These are phyloP conservation scores for Sphenostylis stenocarpa DNA, from an alignment of 306 rosid species.

Conservation along the genomic window DNA sequence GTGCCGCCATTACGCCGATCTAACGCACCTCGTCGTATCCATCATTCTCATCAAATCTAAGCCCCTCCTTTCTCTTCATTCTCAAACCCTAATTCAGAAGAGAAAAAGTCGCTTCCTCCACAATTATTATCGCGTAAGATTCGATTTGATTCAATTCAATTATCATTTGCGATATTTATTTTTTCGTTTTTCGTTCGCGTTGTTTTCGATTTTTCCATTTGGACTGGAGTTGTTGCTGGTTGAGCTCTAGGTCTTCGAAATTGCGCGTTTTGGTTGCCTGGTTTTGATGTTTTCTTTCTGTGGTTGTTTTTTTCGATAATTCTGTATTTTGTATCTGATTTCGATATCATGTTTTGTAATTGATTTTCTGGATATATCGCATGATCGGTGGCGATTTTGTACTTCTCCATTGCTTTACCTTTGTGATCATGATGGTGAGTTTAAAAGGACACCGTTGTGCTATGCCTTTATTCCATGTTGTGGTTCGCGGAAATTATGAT, in stretches of 20 bases:
- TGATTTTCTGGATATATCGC: background rate
- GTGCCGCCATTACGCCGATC: constrained; percentile 23
- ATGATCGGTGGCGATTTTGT: constrained; percentile 15
- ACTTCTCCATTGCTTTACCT: background rate
- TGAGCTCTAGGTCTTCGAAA: background rate
- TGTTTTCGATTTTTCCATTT: background rate
- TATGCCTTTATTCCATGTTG: background rate
- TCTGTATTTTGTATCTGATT: constrained; percentile 3
- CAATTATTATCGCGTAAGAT: constrained; percentile 2
- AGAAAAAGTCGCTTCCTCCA: background rate
- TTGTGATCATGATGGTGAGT: background rate
- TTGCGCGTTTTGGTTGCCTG: background rate
- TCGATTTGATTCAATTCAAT: constrained; percentile 29
- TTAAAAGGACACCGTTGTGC: background rate
- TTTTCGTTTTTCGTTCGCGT: background rate
- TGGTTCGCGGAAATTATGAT: background rate
- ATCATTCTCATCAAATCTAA: background rate
- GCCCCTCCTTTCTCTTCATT: background rate
- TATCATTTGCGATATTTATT: background rate
- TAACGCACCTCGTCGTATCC: constrained; percentile 3
- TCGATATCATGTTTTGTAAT: background rate
- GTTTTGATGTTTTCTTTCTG: background rate
- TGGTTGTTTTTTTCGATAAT: constrained; percentile 1
- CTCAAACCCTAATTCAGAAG: constrained; percentile 20
- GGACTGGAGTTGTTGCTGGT: background rate